Evolutionary conservation across 2,329 filamentous ascomycete species (phyloP), one percentile per base, ranked within the genome.

Genomic region (Botryosphaeria dothidea): DNA sequence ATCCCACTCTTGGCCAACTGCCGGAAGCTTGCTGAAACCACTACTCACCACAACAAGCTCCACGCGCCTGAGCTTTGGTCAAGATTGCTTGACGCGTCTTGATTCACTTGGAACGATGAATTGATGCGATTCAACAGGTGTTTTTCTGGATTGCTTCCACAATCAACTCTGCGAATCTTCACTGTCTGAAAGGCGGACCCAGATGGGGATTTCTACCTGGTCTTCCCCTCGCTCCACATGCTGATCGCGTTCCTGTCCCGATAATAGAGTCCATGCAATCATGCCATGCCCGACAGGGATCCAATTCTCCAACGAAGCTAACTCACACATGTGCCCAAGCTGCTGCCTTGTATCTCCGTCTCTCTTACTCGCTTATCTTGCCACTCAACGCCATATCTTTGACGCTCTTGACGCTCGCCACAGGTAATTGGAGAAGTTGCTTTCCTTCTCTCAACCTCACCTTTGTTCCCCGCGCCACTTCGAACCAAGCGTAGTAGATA

Each of bases 161-260:
- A 11, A n/a, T n/a, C 17, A 15, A 41, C 17, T 4, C 4, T 27
- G 45, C 7, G 21, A 46, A n/a, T 29, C 25, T 21, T 7, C 15
- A 19, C 25, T 51, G 6, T 3, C 17, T 15, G 31, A 21, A 36
- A 13, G 31, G 25, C n/a, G 4, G 13, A 4, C 4, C 38, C 9
- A 41, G 9, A 17, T 13, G 4, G 38, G 11, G 8, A n/a, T 41
- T 41, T 13, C 5, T 7, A 13, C 11, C 9, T 41, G 38, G 38
- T 17, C 38, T 41, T 41, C 17, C 17, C 34, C 7, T 41, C 11
- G 15, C 52, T 43, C 25, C 23, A 9, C 21, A 29, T 43, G 34
- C 36, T 43, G 52, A 57, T 57, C 52, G 21, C 52, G 52, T 43
- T 57, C 52, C 51, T 56, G 51, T 56, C 34, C 51, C 36, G 52